Conservation (phyloP, 345 rosid species). For the Rubroshorea leprosula region DNA sequence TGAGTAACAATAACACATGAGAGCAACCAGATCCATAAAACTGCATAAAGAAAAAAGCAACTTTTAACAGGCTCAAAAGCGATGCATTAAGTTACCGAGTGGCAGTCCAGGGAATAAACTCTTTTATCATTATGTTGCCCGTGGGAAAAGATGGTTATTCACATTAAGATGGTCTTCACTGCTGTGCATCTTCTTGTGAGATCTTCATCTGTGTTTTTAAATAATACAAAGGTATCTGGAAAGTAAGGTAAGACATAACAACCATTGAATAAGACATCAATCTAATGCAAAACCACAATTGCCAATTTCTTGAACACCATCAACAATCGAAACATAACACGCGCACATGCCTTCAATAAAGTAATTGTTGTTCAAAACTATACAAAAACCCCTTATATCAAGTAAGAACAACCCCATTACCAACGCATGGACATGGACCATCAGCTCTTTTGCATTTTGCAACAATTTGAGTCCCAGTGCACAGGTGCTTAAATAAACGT, state of each 20-base stretch:
- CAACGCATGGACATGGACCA: constrained; percentile 6
- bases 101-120: too few relatives aligned
- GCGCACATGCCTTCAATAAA: constrained; percentile 37
- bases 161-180: not conserved
- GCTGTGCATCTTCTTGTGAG: constrained; percentile 5
- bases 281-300: constrained; percentile 15
- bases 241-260: constrained; percentile 7
- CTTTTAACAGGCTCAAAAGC: not conserved
- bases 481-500: constrained; percentile 33
- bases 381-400: constrained; percentile 20
- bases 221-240: not conserved
- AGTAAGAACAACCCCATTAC: constrained; percentile 19
- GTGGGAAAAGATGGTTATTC: too few relatives aligned
- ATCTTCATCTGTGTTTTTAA: not conserved
- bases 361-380: constrained; percentile 27
- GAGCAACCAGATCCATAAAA: too few relatives aligned
- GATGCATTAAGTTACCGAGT: too few relatives aligned
- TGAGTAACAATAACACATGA: too few relatives aligned
- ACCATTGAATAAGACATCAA: constrained; percentile 13
- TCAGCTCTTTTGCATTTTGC: constrained; percentile 27
- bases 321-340: constrained; percentile 17
- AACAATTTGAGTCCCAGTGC: constrained; percentile 35
- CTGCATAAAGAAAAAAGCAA: not conserved
- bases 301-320: constrained; percentile 12
- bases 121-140: too few relatives aligned